phyloP scores from a whole-genome alignment of 768 basidiomycete genomes.

The Termitomyces sp. region DNA sequence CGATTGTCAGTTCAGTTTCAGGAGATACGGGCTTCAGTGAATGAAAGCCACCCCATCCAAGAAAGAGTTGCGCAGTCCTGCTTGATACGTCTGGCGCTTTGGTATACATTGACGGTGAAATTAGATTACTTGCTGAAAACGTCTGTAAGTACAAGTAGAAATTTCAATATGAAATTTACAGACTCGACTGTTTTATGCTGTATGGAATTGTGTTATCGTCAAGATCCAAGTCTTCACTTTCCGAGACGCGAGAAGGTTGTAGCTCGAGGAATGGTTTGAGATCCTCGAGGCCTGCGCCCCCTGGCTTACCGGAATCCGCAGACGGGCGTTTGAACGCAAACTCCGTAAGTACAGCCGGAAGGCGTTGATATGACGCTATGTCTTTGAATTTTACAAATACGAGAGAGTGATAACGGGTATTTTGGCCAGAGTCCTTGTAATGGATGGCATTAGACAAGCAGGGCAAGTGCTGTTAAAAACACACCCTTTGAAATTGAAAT shows the following conservation, averaged over 20 bases:
- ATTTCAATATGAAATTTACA: not conserved
- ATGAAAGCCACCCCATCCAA: slow-evolving; percentile 35
- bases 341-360: slow-evolving; percentile 24
- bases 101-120: not conserved
- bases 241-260: slow-evolving; percentile 9
- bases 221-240: not conserved
- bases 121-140: not conserved
- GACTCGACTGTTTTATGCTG: slow-evolving; percentile 16
- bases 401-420: slow-evolving; percentile 35
- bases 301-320: slow-evolving; percentile 15
- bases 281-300: slow-evolving; percentile 34
- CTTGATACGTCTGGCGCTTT: not conserved
- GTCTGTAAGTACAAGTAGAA: not conserved
- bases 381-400: slow-evolving; percentile 43
- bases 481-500: slow-evolving; percentile 36
- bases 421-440: slow-evolving; percentile 43
- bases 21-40: slow-evolving; percentile 23
- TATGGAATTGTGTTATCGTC: not conserved
- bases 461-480: slow-evolving; percentile 6
- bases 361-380: slow-evolving; percentile 30
- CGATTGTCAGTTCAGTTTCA: slow-evolving; percentile 15
- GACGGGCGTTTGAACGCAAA: slow-evolving; percentile 23
- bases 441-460: not conserved
- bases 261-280: slow-evolving; percentile 19
- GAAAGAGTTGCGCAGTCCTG: slow-evolving; percentile 14